These are phyloP conservation scores for Rhodofomes roseus DNA, from an alignment of 1,284 basidiomycete genomes.

Conservation along the genomic window DNA sequence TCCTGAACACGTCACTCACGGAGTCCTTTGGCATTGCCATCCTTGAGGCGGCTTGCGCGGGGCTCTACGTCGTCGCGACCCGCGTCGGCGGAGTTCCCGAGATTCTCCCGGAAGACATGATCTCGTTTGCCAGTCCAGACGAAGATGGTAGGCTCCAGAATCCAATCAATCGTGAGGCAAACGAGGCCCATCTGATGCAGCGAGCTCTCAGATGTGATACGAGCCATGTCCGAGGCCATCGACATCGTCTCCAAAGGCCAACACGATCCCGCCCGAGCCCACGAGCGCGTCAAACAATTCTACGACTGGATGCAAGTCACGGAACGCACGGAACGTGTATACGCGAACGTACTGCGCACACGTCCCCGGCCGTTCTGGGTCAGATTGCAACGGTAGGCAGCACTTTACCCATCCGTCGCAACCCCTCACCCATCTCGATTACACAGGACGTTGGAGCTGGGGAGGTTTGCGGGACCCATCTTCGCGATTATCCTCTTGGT, in stretches of 20 bases:
- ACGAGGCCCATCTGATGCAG: not conserved
- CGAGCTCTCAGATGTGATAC: constrained; percentile 67
- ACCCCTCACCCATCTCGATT: not conserved
- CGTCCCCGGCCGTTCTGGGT: constrained; percentile 65
- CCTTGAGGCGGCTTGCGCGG: constrained; percentile 93
- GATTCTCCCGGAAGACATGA: constrained; percentile 90
- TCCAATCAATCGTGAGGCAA: not conserved
- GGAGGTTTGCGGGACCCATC: constrained; percentile 72
- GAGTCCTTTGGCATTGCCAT: constrained; percentile 97
- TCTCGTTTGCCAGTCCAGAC: constrained; percentile 90
- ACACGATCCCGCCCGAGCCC: constrained; percentile 80
- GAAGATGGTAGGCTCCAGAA: constrained; percentile 53
- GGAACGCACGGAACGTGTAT: constrained; percentile 80
- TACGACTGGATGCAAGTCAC: constrained; percentile 90
- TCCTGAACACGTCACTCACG: constrained; percentile 93
- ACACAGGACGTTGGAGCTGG: constrained; percentile 64
- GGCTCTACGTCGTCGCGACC: constrained; percentile 93
- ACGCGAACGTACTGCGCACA: constrained; percentile 61
- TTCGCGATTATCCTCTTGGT: constrained; percentile 78
- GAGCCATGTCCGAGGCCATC: constrained; percentile 82
- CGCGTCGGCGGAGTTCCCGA: constrained; percentile 96
- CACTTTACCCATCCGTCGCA: not conserved
- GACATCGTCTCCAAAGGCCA: constrained; percentile 59
- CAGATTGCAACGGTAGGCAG: constrained; percentile 63
- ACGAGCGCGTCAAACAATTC: constrained; percentile 74